Percentiles rank a stretch among this genome's conserved stretches.
These are phyloP conservation scores for Candida piceae DNA, from an alignment of 805 yeast species.

Conservation along the genomic window DNA sequence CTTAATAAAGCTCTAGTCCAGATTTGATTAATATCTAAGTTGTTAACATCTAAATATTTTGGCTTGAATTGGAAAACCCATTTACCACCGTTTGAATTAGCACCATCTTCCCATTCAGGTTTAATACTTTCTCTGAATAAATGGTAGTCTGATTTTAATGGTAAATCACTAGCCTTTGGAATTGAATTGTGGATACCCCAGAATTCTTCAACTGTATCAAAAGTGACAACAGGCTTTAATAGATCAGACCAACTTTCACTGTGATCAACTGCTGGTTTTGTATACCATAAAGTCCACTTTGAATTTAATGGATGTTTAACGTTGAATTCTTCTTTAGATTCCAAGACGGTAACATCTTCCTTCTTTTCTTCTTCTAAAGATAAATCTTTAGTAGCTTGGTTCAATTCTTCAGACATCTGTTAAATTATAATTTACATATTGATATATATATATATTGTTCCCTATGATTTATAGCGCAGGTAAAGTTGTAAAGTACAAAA, in stretches of 20 bases:
- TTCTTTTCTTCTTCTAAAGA: slow-evolving; percentile 32
- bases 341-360: slow-evolving; percentile 46
- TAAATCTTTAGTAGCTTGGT: slow-evolving; percentile 30
- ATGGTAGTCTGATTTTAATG: slow-evolving; percentile 90
- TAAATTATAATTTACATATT: too few relatives aligned
- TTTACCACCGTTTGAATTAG: slow-evolving; percentile 88
- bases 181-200: slow-evolving; percentile 97
- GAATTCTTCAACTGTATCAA: slow-evolving; percentile 94
- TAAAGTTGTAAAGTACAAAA: too few relatives aligned
- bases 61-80: slow-evolving; percentile 79
- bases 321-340: slow-evolving; percentile 57
- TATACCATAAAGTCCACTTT: slow-evolving; percentile 96
- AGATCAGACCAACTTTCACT: slow-evolving; percentile 88
- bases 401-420: slow-evolving; percentile 31
- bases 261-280: slow-evolving; percentile 79
- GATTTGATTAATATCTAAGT: slow-evolving; percentile 69
- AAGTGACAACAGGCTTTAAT: slow-evolving; percentile 87
- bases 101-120: slow-evolving; percentile 97
- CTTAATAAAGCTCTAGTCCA: slow-evolving; percentile 89
- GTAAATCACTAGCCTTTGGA: slow-evolving; percentile 87
- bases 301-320: slow-evolving; percentile 86
- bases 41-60: slow-evolving; percentile 35
- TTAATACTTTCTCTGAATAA: slow-evolving; percentile 88
- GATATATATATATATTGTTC: too few relatives aligned
- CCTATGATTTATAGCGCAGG: too few relatives aligned